Percentiles rank a stretch among this genome's conserved stretches.
These are phyloP conservation scores for Paecilomyces dactylethromorphus DNA, from an alignment of 2,329 filamentous ascomycete species.

Conservation along the genomic window DNA sequence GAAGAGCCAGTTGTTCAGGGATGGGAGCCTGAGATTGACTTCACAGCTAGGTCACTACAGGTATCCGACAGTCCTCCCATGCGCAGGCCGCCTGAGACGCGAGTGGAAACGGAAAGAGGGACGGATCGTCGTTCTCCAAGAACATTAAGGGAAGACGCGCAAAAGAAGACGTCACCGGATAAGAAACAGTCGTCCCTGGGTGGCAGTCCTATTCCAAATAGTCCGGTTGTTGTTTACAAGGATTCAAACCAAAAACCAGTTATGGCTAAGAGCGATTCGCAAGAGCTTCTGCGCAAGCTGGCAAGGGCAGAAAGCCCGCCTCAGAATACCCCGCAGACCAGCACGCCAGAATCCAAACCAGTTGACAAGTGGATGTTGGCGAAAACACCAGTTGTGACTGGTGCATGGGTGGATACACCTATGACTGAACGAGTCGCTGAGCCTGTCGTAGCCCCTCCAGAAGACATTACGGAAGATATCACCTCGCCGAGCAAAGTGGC, in stretches of 20 bases:
- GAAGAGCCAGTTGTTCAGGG: slow-evolving; percentile 10
- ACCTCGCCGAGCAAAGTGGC: slow-evolving; percentile 9
- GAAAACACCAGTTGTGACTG: slow-evolving; percentile 39
- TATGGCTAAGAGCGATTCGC: slow-evolving; percentile 28
- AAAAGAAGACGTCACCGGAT: slow-evolving; percentile 10
- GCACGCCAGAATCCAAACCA: slow-evolving; percentile 29
- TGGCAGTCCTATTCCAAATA: slow-evolving; percentile 29
- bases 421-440: slow-evolving; percentile 29
- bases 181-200: slow-evolving; percentile 8
- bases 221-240: slow-evolving; percentile 31
- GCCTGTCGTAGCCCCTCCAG: slow-evolving; percentile 2
- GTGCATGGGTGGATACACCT: slow-evolving; percentile 43
- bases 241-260: slow-evolving; percentile 21
- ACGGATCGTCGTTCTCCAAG: neutral
- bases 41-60: slow-evolving; percentile 19
- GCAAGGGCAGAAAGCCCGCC: slow-evolving; percentile 31
- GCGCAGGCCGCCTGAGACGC: slow-evolving; percentile 15
- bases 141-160: slow-evolving; percentile 12
- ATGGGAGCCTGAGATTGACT: slow-evolving; percentile 19
- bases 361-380: slow-evolving; percentile 27
- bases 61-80: slow-evolving; percentile 25
- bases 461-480: slow-evolving; percentile 19
- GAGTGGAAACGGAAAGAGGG: slow-evolving; percentile 5
- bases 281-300: slow-evolving; percentile 37
- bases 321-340: slow-evolving; percentile 18